Evolutionary conservation across 768 basidiomycete species (phyloP).

Genomic region (Termitomyces sp.): DNA sequence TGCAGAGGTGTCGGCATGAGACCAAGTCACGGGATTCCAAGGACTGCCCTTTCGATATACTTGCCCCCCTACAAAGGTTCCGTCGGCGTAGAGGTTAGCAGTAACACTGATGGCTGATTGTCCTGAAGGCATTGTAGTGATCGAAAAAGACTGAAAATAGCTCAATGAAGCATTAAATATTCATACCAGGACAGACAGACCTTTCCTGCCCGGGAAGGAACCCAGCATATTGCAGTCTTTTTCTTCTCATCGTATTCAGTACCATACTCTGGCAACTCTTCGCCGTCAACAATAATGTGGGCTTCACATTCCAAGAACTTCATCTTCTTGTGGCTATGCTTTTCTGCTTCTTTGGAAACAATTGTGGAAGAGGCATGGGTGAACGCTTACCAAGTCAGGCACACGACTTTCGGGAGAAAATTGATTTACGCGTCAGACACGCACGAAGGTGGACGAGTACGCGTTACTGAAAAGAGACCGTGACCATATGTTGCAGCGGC

Average conservation of each 20-base stretch:
- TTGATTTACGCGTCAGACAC: neutral
- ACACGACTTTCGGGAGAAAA: too few relatives aligned
- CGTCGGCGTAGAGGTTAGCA: neutral
- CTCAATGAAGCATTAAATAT: too few relatives aligned
- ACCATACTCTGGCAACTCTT: conserved; percentile 8
- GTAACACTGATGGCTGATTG: neutral
- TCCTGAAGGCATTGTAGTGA: neutral
- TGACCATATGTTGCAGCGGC: too few relatives aligned
- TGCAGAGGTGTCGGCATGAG: neutral
- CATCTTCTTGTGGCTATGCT: neutral
- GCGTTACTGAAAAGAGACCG: too few relatives aligned
- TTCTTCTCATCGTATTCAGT: conserved; percentile 4
- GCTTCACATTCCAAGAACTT: conserved; percentile 7
- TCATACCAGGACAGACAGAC: conserved; percentile 5
- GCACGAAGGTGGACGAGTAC: too few relatives aligned
- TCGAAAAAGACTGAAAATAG: neutral
- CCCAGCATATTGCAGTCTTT: conserved; percentile 15
- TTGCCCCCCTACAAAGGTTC: neutral
- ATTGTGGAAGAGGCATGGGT: neutral
- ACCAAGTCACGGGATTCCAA: neutral
- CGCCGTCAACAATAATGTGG: conserved; percentile 11
- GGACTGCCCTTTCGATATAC: neutral
- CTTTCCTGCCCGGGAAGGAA: conserved; percentile 17
- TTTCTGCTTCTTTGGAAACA: neutral
- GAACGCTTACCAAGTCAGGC: neutral